These are phyloP conservation scores for Nicotiana noctiflora DNA, from an alignment of 257 asterid genomes.

Conservation along the genomic window DNA sequence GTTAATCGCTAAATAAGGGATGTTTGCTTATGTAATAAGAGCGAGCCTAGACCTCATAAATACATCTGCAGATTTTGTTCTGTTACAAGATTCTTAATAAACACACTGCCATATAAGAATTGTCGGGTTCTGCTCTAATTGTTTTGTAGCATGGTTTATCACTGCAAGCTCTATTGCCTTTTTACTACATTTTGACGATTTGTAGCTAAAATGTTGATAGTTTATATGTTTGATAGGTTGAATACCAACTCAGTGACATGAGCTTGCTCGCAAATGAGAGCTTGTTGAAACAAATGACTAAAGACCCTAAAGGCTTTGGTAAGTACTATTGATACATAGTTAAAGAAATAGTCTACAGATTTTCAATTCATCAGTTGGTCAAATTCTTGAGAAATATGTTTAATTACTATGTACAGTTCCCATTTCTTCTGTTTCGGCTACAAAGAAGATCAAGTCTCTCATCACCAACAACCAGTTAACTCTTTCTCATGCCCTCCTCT, in stretches of 20 bases:
- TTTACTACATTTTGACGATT: neutral
- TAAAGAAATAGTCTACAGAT: neutral
- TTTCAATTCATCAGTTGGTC: neutral
- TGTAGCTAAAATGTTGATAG: neutral
- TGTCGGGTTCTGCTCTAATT: neutral
- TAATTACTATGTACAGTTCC: conserved; percentile 48
- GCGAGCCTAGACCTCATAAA: neutral
- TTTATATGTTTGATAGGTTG: conserved; percentile 47
- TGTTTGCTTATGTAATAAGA: neutral
- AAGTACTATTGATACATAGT: conserved; percentile 10
- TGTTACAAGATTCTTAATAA: neutral
- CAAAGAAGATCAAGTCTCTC: conserved; percentile 90
- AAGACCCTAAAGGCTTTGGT: conserved; percentile 90
- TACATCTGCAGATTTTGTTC: neutral
- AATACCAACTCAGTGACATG: conserved; percentile 91
- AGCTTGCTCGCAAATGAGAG: conserved; percentile 93
- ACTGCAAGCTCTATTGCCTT: neutral
- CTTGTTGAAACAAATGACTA: conserved; percentile 64
- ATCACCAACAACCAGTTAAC: conserved; percentile 44
- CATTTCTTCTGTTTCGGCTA: conserved; percentile 57
- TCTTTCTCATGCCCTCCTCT: conserved; percentile 71
- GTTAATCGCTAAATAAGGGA: neutral
- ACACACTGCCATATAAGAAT: neutral
- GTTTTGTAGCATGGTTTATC: neutral
- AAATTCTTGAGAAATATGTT: neutral